Evolutionary conservation across 495 filamentous ascomycete species (phyloP), one percentile per base, ranked within the genome.

Genomic region (Tuber indicum): DNA sequence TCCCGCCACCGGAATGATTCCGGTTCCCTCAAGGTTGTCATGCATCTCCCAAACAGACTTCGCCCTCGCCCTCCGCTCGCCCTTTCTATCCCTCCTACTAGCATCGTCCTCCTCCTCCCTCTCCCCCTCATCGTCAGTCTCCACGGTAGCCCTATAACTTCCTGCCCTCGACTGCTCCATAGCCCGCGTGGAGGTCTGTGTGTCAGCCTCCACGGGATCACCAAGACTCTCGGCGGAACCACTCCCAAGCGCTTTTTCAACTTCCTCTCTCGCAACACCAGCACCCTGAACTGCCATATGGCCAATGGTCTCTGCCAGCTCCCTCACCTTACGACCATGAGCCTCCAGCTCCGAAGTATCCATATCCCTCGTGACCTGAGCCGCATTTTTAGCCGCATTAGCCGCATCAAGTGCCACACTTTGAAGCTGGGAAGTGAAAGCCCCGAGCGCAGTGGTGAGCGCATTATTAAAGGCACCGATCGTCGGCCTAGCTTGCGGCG

Each of bases 241-340:
- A 23, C 66, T 76, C 6, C 74, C 74, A 39, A 81, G 39, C 26
- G 75, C 80, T 70, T 42, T 82, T 47, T 72, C 78, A 52, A 81
- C 78, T 42, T 78, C 81, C 58, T 75, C 78, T 43, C 43, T 81
- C 19, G 80, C 81, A 32, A 75, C 77, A 19, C 77, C 70, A 47
- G 81, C 81, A 70, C 81, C 81, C 39, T 83, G 82, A 12, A 76
- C 32, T 75, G 82, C 85, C 46, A 86, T 84, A 74, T 87, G 83
- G 39, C 86, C 87, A 74, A 89, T 80, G 17, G 86, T 86, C 26
- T 83, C 83, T 26, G 87, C 87, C 78, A 89, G 83, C 62, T 81
- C 82, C 49, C 84, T 85, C 58, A 89, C 80, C 70, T 84, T 84
- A 46, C 86, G 84, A 0, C 86, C 83, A 8, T 86, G 82, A 41